Evolutionary conservation across 75 land plant genomes (phyloP), one percentile per base, ranked within the genome.

Genomic region (Pseudotsuga menziesii): DNA sequence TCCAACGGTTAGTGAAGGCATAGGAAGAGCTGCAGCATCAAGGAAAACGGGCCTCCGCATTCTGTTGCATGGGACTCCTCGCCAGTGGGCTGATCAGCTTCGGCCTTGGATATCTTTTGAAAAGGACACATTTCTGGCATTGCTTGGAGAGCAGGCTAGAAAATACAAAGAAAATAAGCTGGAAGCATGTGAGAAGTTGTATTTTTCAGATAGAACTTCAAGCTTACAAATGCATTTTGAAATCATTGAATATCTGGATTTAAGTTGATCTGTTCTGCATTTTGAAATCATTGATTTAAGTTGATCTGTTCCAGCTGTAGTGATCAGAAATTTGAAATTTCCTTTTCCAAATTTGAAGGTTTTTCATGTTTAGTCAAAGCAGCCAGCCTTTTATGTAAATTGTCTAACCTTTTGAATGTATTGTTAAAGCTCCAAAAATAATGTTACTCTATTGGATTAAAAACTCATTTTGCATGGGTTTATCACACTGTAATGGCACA

Each of bases 171-270:
- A 89, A 25, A 82, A 61, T n/a, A 94, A 82, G 58, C 57, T 96
- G 35, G 63, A 67, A 75, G 90, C 87, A 17, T 26, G 27, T 64
- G 99, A 94, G 83, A 87, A 81, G 56, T 67, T 87, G 25, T 96
- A 96, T 77, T 92, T 92, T 86, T 76, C 79, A 57, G 84, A 81
- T 69, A 70, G 69, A 52, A 62, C 71, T 67, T 86, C 94, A 17
- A 84, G 86, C 78, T 76, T 96, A 71, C 92, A 90, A 80, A 96
- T 96, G 99, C 99, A 96, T 77, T 96, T 96, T 85, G 93, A 92
- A 77, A 92, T 96, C 8, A 90, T 96, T 56, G 91, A 96, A 75
- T 73, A 70, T 52, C 39, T 96, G 69, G 85, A 88, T 81, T 60
- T 89, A 2, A 76, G 75, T 75, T 88, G 76, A 84, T 35, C 5